Percentiles rank a stretch among this genome's conserved stretches.
phyloP scores from a whole-genome alignment of 2,329 filamentous ascomycete genomes.

The Penicillium verrucosum region DNA sequence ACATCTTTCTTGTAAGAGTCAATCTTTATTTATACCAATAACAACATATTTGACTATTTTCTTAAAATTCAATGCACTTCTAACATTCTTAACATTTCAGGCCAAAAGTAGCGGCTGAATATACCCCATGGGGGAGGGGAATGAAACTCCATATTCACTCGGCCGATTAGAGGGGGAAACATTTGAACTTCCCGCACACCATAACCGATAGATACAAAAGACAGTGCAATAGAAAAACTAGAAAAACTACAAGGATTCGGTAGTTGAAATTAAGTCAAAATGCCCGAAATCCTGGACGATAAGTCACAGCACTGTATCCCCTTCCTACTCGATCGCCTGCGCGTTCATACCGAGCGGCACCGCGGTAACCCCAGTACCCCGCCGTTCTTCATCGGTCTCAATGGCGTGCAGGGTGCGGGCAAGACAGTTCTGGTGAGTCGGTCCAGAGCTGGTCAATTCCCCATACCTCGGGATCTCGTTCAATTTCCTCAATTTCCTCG shows the following conservation, averaged over 20 bases:
- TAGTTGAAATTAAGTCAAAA: conserved; percentile 23
- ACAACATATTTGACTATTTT: too few relatives aligned
- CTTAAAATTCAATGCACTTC: neutral
- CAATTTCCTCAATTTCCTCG: conserved; percentile 4
- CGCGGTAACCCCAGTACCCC: conserved; percentile 37
- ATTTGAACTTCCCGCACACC: conserved; percentile 8
- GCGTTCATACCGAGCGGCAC: conserved; percentile 48
- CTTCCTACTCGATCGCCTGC: conserved; percentile 65
- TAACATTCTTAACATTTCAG: too few relatives aligned
- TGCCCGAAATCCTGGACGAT: conserved; percentile 65
- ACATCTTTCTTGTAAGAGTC: neutral
- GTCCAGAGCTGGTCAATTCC: neutral
- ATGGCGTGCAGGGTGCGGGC: conserved; percentile 86
- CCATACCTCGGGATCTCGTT: conserved; percentile 3
- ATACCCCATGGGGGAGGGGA: conserved; percentile 11
- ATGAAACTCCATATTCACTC: conserved; percentile 17
- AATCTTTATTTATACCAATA: neutral
- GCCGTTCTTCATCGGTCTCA: conserved; percentile 83
- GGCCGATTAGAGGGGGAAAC: conserved; percentile 13
- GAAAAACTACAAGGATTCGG: neutral
- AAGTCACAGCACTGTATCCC: conserved; percentile 74
- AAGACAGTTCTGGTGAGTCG: conserved; percentile 78
- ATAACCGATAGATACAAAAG: conserved; percentile 13
- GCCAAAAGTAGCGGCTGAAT: conserved; percentile 2
- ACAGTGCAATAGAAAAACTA: neutral